Evolutionary conservation across 129 eudicot genomes (phyloP), one percentile per base, ranked within the genome.

Genomic region (Helianthus tuberosus): DNA sequence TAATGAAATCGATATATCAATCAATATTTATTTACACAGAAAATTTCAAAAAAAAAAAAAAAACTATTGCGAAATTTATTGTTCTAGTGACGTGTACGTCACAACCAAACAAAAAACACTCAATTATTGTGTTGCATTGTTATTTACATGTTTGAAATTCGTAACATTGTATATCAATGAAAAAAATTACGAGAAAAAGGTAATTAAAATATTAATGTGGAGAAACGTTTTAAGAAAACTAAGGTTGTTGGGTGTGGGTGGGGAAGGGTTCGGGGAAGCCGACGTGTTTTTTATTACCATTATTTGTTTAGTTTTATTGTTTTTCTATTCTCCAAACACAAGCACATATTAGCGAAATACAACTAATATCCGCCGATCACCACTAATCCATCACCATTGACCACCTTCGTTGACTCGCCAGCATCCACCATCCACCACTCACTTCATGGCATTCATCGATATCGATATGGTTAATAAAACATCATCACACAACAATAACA

Each of bases 41-140:
- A 25, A 15, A 9, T 14, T 15, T 60, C 77, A 47, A 73, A 35
- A 47, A 47, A 14, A 15, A n/a, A 47, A 73, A 35, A 47, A 47
- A 14, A 15, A n/a, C 16, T 43, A 0, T 66, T 8, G 47, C 47
- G 2, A 41, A 66, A 43, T 41, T 54, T 9, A 6, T 41, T 75
- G 74, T 43, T 48, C 32, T 25, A 58, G 50, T 66, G 49, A 66
- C 49, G 60, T 7, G 61, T 16, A 76, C 61, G 60, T 10, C 68
- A 27, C 68, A 67, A 27, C 68, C 16, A 76, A 76, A 66, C 41
- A 67, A 66, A 39, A 75, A 39, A 9, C 44, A 44, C 68, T 76
- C 68, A 67, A 76, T 76, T 67, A 67, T 76, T 76, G 68, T 44
- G 46, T 8, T 25, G 54, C 65, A 8, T 15, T 10, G 11, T 39